Percentiles rank a stretch among this genome's conserved stretches.
phyloP scores from a whole-genome alignment of 768 basidiomycete genomes.

The Porphyrellus cyaneotinctus region DNA sequence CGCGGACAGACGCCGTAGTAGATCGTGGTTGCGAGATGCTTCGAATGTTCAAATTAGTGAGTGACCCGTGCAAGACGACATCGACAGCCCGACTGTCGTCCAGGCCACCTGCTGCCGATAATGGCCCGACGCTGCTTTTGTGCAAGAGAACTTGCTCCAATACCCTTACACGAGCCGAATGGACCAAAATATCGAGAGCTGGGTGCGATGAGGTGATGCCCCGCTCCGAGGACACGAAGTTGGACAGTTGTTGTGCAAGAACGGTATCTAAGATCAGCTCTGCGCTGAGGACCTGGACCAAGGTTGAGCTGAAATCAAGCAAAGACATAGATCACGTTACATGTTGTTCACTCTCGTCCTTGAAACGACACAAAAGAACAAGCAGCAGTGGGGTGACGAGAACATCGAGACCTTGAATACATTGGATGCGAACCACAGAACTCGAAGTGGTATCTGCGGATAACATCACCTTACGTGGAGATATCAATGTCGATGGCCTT shows the following conservation, averaged over 20 bases:
- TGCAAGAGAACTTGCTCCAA: conserved; percentile 42
- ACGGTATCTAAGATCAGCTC: conserved; percentile 41
- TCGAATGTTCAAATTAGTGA: conserved; percentile 18
- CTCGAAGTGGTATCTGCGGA: background rate
- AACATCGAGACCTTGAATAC: conserved; percentile 36
- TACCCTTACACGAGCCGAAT: conserved; percentile 38
- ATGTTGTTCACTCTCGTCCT: conserved; percentile 43
- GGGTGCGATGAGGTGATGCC: conserved; percentile 15
- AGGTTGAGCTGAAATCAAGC: conserved; percentile 5
- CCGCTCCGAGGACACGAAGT: conserved; percentile 25
- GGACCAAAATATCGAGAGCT: conserved; percentile 42
- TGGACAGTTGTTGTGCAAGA: conserved; percentile 38
- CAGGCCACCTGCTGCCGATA: background rate
- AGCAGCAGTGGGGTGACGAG: conserved; percentile 56
- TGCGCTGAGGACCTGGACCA: conserved; percentile 33
- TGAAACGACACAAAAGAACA: conserved; percentile 40
- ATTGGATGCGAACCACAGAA: conserved; percentile 37
- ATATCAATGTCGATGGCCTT: background rate
- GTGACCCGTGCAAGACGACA: conserved; percentile 13
- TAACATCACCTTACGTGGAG: conserved; percentile 4
- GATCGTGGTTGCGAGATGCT: background rate
- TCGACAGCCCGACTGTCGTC: conserved; percentile 13
- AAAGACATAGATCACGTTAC: conserved; percentile 33
- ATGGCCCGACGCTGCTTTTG: background rate
- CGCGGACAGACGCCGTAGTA: background rate